phyloP scores from a whole-genome alignment of 148 eudicot genomes.

The Rhododendron ovatum region DNA sequence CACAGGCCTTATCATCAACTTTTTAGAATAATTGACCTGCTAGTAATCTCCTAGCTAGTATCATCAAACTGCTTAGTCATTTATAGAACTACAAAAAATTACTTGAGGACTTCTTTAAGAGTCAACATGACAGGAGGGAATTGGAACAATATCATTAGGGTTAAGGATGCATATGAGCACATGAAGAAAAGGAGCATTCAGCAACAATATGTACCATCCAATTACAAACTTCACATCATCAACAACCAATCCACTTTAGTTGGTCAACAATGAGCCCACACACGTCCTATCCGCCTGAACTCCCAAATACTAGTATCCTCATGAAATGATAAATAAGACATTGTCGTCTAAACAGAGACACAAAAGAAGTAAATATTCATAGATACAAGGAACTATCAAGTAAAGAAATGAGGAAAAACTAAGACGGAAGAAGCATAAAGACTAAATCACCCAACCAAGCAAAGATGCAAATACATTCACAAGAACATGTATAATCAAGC shows the following conservation, averaged over 20 bases:
- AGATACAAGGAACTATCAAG: neutral
- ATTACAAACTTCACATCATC: neutral
- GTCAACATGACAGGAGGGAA: conserved; percentile 1
- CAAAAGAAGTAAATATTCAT: neutral
- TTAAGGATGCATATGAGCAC: neutral
- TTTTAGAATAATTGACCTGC: neutral
- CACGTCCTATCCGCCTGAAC: neutral
- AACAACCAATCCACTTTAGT: neutral
- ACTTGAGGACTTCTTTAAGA: neutral
- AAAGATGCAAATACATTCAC: neutral
- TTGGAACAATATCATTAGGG: neutral
- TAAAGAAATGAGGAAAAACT: neutral
- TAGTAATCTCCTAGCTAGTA: neutral
- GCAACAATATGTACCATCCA: neutral
- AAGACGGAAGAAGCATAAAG: neutral
- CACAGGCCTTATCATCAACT: neutral
- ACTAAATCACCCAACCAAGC: neutral
- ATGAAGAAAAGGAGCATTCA: neutral
- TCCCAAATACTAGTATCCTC: neutral
- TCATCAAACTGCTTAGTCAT: neutral
- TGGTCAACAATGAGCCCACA: neutral
- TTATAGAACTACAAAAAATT: neutral
- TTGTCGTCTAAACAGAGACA: neutral
- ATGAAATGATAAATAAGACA: neutral
- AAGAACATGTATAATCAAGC: neutral